A percentile compares a stretch with the other conserved stretches of the same genome.
These are phyloP conservation scores for Cryptosporidium canis DNA, from an alignment of 169 alveolate species.

Conservation along the genomic window DNA sequence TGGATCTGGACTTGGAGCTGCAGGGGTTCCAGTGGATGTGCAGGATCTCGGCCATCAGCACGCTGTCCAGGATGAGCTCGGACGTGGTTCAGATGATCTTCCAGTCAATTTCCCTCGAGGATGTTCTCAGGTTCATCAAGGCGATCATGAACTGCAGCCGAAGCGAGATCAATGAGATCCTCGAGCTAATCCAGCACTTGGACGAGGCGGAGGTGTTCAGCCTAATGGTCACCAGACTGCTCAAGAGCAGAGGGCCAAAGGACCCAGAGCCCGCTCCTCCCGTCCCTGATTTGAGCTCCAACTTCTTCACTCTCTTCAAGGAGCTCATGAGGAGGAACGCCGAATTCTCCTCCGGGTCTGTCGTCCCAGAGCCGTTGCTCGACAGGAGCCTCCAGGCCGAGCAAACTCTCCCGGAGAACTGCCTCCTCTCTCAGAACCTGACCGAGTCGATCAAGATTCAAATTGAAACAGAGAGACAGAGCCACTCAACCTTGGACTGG, in stretches of 20 bases:
- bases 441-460: constrained; percentile 6
- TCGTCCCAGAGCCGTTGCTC: neutral
- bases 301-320: neutral
- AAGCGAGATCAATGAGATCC: constrained; percentile 12
- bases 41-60: constrained; percentile 10
- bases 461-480: constrained; percentile 18
- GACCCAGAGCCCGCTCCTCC: too few relatives aligned
- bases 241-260: neutral
- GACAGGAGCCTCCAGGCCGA: neutral
- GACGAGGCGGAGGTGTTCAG: neutral
- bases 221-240: constrained; percentile 20
- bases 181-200: constrained; percentile 4
- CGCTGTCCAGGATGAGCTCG: neutral
- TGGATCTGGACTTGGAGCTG: neutral
- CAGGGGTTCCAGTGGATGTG: constrained; percentile 31
- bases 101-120: neutral
- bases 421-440: neutral
- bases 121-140: neutral
- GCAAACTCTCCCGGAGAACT: neutral
- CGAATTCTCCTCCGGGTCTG: neutral
- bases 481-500: neutral
- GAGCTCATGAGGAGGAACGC: constrained; percentile 12
- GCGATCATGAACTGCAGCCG: neutral
- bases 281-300: neutral
- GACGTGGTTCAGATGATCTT: constrained; percentile 1